Percentiles rank a stretch among this genome's conserved stretches.
Evolutionary conservation across 805 yeast species (phyloP).

Genomic region (Sungouiozyma ichnusensis): DNA sequence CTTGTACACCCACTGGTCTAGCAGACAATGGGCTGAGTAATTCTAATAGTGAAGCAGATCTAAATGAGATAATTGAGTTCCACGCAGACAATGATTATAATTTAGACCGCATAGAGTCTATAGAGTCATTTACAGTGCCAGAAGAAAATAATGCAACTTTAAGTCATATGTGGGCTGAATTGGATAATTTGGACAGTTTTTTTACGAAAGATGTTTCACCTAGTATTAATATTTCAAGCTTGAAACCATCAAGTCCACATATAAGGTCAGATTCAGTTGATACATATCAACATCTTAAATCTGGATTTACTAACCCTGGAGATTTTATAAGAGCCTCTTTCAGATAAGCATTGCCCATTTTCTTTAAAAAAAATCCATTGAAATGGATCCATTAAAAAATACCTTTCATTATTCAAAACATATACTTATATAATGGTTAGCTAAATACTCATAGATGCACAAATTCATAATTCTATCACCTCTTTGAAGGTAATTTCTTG

Average conservation of each 20-base stretch:
- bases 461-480: too few relatives aligned
- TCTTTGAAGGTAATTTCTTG: too few relatives aligned
- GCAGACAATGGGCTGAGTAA: conserved; percentile 14
- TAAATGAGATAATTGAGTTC: conserved; percentile 19
- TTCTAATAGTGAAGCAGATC: conserved; percentile 16
- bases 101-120: conserved; percentile 18
- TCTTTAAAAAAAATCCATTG: too few relatives aligned
- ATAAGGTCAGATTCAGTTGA: conserved; percentile 44
- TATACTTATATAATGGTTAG: neutral
- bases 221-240: neutral
- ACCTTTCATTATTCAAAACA: too few relatives aligned
- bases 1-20: conserved; percentile 42
- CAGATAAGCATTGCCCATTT: neutral
- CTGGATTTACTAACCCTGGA: neutral
- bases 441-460: too few relatives aligned
- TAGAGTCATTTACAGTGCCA: conserved; percentile 26
- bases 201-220: conserved; percentile 52
- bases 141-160: conserved; percentile 66
- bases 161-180: conserved; percentile 86
- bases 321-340: neutral
- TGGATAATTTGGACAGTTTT: conserved; percentile 81
- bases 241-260: conserved; percentile 18
- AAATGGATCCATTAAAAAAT: too few relatives aligned
- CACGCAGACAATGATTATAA: conserved; percentile 27
- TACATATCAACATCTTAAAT: conserved; percentile 26